These are phyloP conservation scores for Aspergillus pseudotamarii DNA, from an alignment of 2,329 filamentous ascomycete species.

Conservation along the genomic window DNA sequence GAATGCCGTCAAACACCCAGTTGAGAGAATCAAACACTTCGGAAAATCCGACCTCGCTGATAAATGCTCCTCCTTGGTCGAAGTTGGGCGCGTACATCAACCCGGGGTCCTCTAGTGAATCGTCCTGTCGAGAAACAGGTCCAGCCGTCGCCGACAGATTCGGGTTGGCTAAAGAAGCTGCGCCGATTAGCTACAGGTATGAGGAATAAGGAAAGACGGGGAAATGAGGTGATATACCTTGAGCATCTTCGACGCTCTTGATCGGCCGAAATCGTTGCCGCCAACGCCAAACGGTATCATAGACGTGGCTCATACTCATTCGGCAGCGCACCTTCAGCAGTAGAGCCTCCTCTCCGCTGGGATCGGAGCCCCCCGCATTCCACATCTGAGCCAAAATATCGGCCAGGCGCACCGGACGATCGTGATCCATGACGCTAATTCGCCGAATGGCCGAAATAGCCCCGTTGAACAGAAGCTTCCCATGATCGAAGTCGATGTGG, in stretches of 20 bases:
- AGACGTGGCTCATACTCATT: constrained; percentile 68
- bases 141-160: constrained; percentile 35
- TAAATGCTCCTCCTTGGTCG: constrained; percentile 40
- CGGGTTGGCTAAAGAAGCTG: constrained; percentile 37
- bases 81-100: constrained; percentile 39
- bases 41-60: constrained; percentile 57
- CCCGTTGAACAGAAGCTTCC: constrained; percentile 59
- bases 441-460: constrained; percentile 61
- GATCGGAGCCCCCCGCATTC: constrained; percentile 50
- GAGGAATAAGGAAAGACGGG: neutral
- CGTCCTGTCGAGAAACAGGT: constrained; percentile 31
- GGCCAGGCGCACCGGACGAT: constrained; percentile 64
- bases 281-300: constrained; percentile 69
- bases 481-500: constrained; percentile 57
- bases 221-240: constrained; percentile 57
- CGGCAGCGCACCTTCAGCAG: constrained; percentile 65
- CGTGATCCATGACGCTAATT: constrained; percentile 64
- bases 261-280: constrained; percentile 66
- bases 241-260: constrained; percentile 62
- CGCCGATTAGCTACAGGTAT: constrained; percentile 25
- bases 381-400: constrained; percentile 68
- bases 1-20: constrained; percentile 85
- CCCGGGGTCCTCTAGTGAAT: constrained; percentile 32
- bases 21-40: constrained; percentile 86
- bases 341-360: constrained; percentile 43